phyloP scores from a whole-genome alignment of 257 asterid species.

The Salvia hispanica region DNA sequence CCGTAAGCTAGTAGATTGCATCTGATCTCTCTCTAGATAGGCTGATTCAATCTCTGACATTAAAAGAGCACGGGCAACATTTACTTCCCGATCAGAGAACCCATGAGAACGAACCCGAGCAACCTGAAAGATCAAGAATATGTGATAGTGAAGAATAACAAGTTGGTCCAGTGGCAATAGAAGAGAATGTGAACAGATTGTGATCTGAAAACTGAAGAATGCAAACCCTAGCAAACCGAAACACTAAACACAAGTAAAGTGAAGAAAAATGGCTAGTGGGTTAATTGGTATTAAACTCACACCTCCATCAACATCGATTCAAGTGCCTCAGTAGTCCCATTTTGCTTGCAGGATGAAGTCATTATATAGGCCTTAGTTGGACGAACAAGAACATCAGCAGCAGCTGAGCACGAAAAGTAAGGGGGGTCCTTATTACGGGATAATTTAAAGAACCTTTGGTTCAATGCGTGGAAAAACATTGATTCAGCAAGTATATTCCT shows the following conservation, averaged over 20 bases:
- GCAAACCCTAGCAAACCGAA: conserved; percentile 83
- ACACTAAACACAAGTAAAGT: conserved; percentile 42
- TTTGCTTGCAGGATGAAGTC: conserved; percentile 90
- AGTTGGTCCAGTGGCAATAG: conserved; percentile 44
- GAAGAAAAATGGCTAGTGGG: conserved; percentile 29
- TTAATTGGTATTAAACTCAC: conserved; percentile 31
- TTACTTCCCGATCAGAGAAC: conserved; percentile 90
- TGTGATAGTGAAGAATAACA: conserved; percentile 31
- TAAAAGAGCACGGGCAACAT: conserved; percentile 72
- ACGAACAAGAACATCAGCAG: conserved; percentile 86
- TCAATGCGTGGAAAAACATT: conserved; percentile 93
- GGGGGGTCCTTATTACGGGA: conserved; percentile 91
- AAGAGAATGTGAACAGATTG: conserved; percentile 65
- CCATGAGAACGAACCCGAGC: conserved; percentile 87
- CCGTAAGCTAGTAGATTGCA: conserved; percentile 81
- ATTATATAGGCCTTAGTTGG: conserved; percentile 81
- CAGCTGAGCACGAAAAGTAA: conserved; percentile 89
- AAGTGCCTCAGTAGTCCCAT: conserved; percentile 79
- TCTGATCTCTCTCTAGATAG: conserved; percentile 88
- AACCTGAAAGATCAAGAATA: conserved; percentile 60
- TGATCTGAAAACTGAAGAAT: conserved; percentile 80
- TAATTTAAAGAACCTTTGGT: conserved; percentile 91
- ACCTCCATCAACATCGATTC: conserved; percentile 96
- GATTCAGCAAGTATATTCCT: conserved; percentile 83
- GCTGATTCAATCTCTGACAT: conserved; percentile 96